Conservation (phyloP, 768 basidiomycete genomes). For the Tricholoma terreum region DNA sequence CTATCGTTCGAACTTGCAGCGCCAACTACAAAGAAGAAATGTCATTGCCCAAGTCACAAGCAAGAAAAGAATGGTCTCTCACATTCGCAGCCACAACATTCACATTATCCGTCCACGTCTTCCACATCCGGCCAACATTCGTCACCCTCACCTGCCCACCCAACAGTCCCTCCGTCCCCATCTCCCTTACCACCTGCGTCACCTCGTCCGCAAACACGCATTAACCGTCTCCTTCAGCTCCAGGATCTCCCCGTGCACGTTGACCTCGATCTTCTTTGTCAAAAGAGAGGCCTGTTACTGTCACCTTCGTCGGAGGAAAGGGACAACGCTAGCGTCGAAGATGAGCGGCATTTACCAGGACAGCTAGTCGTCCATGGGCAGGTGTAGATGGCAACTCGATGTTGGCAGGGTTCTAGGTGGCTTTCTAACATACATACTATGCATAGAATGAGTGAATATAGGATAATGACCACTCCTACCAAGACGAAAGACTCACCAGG, state of each 20-base stretch:
- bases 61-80: too few species aligned
- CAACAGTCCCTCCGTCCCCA: slow-evolving; percentile 93
- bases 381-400: background rate
- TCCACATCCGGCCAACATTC: slow-evolving; percentile 96
- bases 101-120: slow-evolving; percentile 92
- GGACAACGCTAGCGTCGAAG: too few species aligned
- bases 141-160: slow-evolving; percentile 94
- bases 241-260: slow-evolving; percentile 89
- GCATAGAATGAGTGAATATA: background rate
- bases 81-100: slow-evolving; percentile 95
- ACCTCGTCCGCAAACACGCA: slow-evolving; percentile 80
- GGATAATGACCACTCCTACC: too few species aligned
- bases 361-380: background rate
- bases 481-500: background rate
- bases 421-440: background rate
- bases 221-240: slow-evolving; percentile 93
- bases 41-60: too few species aligned
- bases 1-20: slow-evolving; percentile 23
- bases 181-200: slow-evolving; percentile 86
- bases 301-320: too few species aligned
- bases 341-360: background rate
- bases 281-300: too few species aligned
- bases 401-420: background rate
- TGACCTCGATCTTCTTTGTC: slow-evolving; percentile 31
- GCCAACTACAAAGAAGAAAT: slow-evolving; percentile 55